Percentiles rank a stretch among this genome's conserved stretches.
phyloP scores from a whole-genome alignment of 805 yeast genomes.

The Priceomyces melissophilus region DNA sequence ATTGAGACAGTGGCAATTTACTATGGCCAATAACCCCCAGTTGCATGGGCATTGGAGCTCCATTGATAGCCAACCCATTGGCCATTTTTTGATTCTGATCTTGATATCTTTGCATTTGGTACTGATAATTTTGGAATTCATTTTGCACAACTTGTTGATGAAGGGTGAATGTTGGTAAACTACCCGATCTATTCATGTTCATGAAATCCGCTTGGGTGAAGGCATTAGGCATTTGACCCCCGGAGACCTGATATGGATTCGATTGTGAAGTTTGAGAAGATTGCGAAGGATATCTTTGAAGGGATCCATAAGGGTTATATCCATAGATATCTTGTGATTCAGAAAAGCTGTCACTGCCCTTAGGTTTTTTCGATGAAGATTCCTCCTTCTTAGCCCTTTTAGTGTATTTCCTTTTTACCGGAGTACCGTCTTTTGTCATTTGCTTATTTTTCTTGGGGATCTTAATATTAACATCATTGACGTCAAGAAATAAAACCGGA shows the following conservation, averaged over 20 bases:
- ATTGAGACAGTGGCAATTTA: constrained; percentile 26
- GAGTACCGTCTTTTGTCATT: constrained; percentile 37
- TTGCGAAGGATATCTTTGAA: constrained; percentile 9
- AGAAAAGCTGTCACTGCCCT: constrained; percentile 15
- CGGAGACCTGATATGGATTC: constrained; percentile 33
- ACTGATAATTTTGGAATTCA: constrained; percentile 22
- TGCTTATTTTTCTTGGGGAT: constrained; percentile 34
- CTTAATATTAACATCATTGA: constrained; percentile 31
- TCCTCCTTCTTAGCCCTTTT: constrained; percentile 67
- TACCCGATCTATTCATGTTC: constrained; percentile 8
- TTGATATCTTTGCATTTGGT: constrained; percentile 25
- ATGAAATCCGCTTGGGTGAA: constrained; percentile 21
- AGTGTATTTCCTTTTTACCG: constrained; percentile 39
- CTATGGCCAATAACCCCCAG: constrained; percentile 19
- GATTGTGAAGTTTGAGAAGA: constrained; percentile 32
- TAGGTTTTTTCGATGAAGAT: constrained; percentile 45
- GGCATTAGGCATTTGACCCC: constrained; percentile 26
- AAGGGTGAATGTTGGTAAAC: constrained; percentile 6
- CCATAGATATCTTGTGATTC: constrained; percentile 9
- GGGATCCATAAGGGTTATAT: constrained; percentile 12
- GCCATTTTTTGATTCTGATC: constrained; percentile 19
- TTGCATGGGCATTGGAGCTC: constrained; percentile 11
- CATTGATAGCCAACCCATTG: constrained; percentile 11
- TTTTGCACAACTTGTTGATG: constrained; percentile 16
- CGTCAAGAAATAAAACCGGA: constrained; percentile 39